Evolutionary conservation across 2,329 filamentous ascomycete genomes (phyloP).

Genomic region (Blastomyces gilchristii): DNA sequence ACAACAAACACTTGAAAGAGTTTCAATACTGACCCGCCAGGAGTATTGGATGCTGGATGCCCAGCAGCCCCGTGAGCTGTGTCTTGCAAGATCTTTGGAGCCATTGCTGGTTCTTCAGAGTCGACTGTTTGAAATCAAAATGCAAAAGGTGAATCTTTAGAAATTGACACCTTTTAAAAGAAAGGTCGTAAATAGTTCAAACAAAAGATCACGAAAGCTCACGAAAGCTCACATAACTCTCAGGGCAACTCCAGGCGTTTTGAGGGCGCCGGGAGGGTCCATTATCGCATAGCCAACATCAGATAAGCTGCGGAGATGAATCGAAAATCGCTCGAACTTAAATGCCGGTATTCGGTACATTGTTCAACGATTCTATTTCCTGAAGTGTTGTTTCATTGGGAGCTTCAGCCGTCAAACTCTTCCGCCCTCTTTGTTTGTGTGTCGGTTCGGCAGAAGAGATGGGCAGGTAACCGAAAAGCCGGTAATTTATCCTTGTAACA

Average conservation of each 20-base stretch:
- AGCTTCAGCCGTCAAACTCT: not conserved
- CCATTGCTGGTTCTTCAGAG: not conserved
- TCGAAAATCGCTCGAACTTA: no score
- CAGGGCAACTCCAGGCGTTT: not conserved
- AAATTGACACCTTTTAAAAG: no score
- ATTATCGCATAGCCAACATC: not conserved
- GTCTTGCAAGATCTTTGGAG: slow-evolving; percentile 63
- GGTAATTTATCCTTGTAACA: slow-evolving; percentile 27
- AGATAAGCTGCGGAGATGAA: not conserved
- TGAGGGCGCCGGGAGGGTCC: not conserved
- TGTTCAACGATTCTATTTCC: no score
- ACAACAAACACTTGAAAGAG: not conserved
- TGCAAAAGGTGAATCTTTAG: no score
- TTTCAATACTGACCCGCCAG: slow-evolving; percentile 85
- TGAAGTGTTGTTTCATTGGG: not conserved
- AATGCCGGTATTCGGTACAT: no score
- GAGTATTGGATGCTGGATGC: slow-evolving; percentile 76
- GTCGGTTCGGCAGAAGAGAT: not conserved
- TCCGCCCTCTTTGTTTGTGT: not conserved
- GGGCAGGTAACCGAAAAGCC: not conserved
- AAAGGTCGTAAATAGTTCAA: not conserved
- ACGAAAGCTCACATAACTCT: not conserved
- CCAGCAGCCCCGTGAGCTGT: slow-evolving; percentile 64
- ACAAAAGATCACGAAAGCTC: not conserved
- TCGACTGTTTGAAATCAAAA: no score